Evolutionary conservation across 1,284 basidiomycete species (phyloP), one percentile per base, ranked within the genome.

Genomic region (Boletus sp.): DNA sequence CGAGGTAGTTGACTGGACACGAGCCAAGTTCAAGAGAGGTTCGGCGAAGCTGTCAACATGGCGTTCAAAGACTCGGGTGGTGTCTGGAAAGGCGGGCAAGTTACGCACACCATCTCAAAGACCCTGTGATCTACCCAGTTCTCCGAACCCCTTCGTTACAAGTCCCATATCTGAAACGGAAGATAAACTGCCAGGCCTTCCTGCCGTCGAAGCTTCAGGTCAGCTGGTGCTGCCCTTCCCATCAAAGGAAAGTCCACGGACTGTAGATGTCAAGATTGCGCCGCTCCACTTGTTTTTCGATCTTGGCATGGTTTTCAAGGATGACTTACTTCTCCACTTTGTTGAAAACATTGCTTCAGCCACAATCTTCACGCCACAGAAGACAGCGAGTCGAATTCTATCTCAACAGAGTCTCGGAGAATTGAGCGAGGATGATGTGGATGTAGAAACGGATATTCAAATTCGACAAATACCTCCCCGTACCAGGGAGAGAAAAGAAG

Each of bases 221-320:
- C 39, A 26, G 22, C 20, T 62, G 20, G 37, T 6, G 8, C 13
- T 30, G 16, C 13, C 41, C 1, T 42, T 29, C 19, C 13, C 45
- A 22, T 35, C 46, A 8, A 44, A 45, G 29, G 46, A 52, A 23
- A 40, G 13, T 8, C 17, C 45, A 22, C 27, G 14, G 12, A 43
- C 45, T 44, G 19, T 76, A 7, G 68, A 74, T 25, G 54, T 79
- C 35, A 60, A 69, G 16, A 48, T 86, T 5, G 69, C 72, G 2
- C 82, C 89, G 2, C 57, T 91, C 6, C 90, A 91, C 58, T 37
- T 88, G 12, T 90, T 91, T 60, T 48, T 88, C 26, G 90, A 94
- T 61, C 69, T 90, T n/a, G 77, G 72, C 29, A 62, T 61, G 56
- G 69, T 66, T 40, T 69, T 71, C 56, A 72, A 64, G 45, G 71